Evolutionary conservation across 768 basidiomycete genomes (phyloP).

Genomic region (Kondoa subrosea): DNA sequence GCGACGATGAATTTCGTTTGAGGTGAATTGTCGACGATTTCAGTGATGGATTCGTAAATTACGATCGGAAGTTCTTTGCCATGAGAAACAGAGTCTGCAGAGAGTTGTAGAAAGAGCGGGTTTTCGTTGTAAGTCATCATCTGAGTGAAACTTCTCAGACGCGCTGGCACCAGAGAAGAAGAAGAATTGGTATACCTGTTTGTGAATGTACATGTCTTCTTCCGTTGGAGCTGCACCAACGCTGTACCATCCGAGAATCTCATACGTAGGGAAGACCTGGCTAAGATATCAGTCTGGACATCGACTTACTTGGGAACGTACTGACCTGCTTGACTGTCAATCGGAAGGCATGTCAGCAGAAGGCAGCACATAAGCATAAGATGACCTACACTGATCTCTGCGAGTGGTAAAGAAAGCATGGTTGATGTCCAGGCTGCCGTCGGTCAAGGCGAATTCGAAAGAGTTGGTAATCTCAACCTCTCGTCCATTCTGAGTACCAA

Average conservation of each 20-base stretch:
- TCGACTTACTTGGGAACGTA: no score
- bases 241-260: constrained; percentile 96
- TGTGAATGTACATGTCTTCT: constrained; percentile 65
- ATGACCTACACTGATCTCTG: constrained; percentile 64
- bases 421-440: constrained; percentile 46
- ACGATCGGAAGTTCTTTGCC: constrained; percentile 67
- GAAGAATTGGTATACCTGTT: constrained; percentile 68
- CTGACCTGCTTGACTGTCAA: no score
- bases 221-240: constrained; percentile 56
- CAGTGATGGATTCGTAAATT: constrained; percentile 81
- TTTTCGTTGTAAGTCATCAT: constrained; percentile 72
- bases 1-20: constrained; percentile 69
- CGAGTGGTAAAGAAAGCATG: constrained; percentile 64
- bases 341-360: neutral
- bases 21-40: constrained; percentile 54
- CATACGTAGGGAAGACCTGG: constrained; percentile 95
- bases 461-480: constrained; percentile 95
- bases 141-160: no score
- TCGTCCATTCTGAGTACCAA: constrained; percentile 83
- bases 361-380: neutral
- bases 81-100: constrained; percentile 33
- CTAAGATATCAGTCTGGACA: no score
- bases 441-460: constrained; percentile 62
- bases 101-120: constrained; percentile 61
- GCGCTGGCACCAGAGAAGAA: no score